Base-by-base conservation (phyloP, 805 yeast species). In the Schwanniomyces occidentalis region DNA sequence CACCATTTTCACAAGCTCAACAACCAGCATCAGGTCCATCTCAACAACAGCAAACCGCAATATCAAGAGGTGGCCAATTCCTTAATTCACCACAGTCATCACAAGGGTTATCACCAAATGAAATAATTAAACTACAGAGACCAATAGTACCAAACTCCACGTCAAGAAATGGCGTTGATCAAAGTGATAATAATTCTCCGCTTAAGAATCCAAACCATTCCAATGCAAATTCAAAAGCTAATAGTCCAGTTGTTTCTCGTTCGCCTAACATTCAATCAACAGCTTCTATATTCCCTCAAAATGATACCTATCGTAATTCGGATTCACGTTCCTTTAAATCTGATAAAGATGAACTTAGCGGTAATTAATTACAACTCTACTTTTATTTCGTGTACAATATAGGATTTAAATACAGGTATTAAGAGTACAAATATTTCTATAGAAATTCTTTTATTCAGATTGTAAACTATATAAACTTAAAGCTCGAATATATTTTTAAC, bases 31-130 rank as follows among this genome's bases (percentile, higher is more conserved):
- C 19, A 10, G 22, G 24, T 8, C n/a, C n/a, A n/a, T 28, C 37
- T 13, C 33, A 32, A 22, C 37, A 28, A 9, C 27, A 14, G n/a
- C 22, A 16, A 16, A 16, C 16, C 23, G 25, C 49, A 27, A 42
- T 44, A 21, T 32, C 51, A 12, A 37, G 54, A 23, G 48, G 46
- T 8, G 46, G 52, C 15, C 51, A 45, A 24, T 40, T 42, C 21
- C 41, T 39, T 15, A 50, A 52, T 32, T 53, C 59, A 13, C 59
- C 61, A 5, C 60, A 46, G 38, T 52, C 62, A 5, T 44, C 55
- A 1, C 61, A 45, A 35, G 57, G 54, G 1, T 40, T 54, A 26
- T 61, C 66, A 5, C 68, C 66, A 1, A 58, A 53, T 25, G 63
- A 60, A 19, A 41, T 49, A 16, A 40, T 44, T 16, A 53, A 54